Conservation (phyloP, 2,329 filamentous ascomycete species). For the Ophiostoma triangulosporum region DNA sequence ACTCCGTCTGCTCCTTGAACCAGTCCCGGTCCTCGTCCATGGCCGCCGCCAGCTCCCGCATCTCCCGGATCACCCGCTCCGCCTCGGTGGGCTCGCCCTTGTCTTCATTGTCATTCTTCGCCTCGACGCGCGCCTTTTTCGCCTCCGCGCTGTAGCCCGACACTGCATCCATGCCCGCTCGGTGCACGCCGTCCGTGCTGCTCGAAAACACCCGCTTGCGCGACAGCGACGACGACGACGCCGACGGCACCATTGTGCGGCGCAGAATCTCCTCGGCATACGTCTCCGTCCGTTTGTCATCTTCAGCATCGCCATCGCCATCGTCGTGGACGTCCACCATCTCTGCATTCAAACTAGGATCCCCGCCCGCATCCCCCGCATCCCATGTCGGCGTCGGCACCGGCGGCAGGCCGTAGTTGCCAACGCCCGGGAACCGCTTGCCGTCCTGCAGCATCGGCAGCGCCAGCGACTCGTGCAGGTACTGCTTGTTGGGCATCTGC, state of each 20-base stretch:
- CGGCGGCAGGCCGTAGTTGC: slow-evolving; percentile 23
- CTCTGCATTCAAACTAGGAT: background rate
- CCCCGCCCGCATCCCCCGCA: background rate
- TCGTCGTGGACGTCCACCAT: background rate
- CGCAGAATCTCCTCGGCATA: slow-evolving; percentile 8
- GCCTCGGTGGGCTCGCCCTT: slow-evolving; percentile 9
- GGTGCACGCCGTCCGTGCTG: background rate
- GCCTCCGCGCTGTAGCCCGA: background rate
- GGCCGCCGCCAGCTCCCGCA: slow-evolving; percentile 29
- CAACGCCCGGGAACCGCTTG: slow-evolving; percentile 25
- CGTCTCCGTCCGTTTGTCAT: background rate
- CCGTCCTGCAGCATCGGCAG: slow-evolving; percentile 27
- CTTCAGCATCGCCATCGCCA: background rate
- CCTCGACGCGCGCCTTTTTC: slow-evolving; percentile 8
- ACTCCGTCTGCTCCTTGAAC: slow-evolving; percentile 32
- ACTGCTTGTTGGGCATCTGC: slow-evolving; percentile 17
- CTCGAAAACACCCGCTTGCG: slow-evolving; percentile 8
- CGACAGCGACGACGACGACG: background rate
- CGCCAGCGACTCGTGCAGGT: slow-evolving; percentile 33
- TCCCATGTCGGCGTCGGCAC: slow-evolving; percentile 2
- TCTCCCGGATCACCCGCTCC: slow-evolving; percentile 27
- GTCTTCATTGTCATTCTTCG: background rate
- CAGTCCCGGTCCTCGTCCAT: slow-evolving; percentile 34
- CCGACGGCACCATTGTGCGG: background rate
- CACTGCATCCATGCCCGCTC: background rate